Evolutionary conservation across 2,329 filamentous ascomycete genomes (phyloP).

Genomic region (Epichloe sylvatica): DNA sequence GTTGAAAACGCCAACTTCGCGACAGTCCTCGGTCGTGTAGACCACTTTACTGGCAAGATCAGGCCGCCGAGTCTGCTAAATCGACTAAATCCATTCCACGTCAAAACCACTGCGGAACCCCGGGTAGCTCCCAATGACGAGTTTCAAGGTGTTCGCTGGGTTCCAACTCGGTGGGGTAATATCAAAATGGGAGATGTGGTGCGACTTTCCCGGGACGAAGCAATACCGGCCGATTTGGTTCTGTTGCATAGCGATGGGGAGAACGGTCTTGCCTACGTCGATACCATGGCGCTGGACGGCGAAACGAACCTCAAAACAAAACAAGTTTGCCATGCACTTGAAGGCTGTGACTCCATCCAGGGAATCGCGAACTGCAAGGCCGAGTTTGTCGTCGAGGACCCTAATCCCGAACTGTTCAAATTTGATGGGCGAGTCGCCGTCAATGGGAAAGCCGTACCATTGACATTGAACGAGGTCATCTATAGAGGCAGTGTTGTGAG

Average conservation of each 20-base stretch:
- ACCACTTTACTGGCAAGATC: conserved; percentile 18
- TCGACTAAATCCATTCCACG: conserved; percentile 21
- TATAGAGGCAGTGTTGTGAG: conserved; percentile 76
- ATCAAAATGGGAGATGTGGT: conserved; percentile 37
- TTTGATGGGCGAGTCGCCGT: conserved; percentile 58
- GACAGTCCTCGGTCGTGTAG: conserved; percentile 29
- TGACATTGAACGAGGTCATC: conserved; percentile 70
- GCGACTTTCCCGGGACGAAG: conserved; percentile 51
- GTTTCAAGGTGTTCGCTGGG: conserved; percentile 45
- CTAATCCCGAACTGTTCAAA: conserved; percentile 62
- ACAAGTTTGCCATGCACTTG: conserved; percentile 48
- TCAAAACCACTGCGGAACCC: conserved; percentile 17
- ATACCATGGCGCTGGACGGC: conserved; percentile 73
- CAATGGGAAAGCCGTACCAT: conserved; percentile 43
- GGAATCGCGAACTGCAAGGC: conserved; percentile 42
- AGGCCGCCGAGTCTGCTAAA: conserved; percentile 12
- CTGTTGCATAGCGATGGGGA: conserved; percentile 65
- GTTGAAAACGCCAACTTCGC: conserved; percentile 54
- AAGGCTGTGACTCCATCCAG: conserved; percentile 40
- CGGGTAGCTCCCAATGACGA: conserved; percentile 37
- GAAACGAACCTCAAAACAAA: conserved; percentile 74
- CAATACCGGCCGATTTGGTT: conserved; percentile 70
- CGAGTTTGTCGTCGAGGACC: conserved; percentile 59
- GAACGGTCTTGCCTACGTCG: conserved; percentile 68
- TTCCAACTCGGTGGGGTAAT: conserved; percentile 28